These are phyloP conservation scores for Bryum argenteum DNA, from an alignment of 225 moss, liverwort and hornwort genomes.

Conservation along the genomic window DNA sequence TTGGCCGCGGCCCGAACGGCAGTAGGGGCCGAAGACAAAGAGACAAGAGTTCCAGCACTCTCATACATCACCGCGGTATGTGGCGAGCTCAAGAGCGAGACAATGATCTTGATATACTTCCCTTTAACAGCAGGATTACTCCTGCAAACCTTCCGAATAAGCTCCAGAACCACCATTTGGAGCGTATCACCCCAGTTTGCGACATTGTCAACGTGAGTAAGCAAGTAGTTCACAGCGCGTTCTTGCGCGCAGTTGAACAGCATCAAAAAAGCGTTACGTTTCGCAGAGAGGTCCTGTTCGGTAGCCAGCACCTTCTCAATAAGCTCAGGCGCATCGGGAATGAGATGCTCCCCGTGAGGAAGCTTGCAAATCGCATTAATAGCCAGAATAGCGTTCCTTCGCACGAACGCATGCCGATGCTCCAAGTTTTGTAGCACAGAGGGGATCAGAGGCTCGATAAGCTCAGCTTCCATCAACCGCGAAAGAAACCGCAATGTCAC, in stretches of 20 bases:
- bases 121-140: slow-evolving; percentile 87
- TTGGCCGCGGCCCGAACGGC: slow-evolving; percentile 94
- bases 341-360: slow-evolving; percentile 79
- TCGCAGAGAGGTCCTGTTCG: slow-evolving; percentile 85
- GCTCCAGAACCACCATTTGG: slow-evolving; percentile 96
- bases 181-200: slow-evolving; percentile 85
- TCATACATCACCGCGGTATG: slow-evolving; percentile 97
- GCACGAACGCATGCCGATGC: slow-evolving; percentile 94
- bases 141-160: slow-evolving; percentile 86
- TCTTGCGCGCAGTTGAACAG: slow-evolving; percentile 92
- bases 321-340: slow-evolving; percentile 83
- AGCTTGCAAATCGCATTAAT: slow-evolving; percentile 93
- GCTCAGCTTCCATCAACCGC: slow-evolving; percentile 84
- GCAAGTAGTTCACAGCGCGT: slow-evolving; percentile 77
- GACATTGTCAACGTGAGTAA: slow-evolving; percentile 81
- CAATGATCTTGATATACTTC: slow-evolving; percentile 97
- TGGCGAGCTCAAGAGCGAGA: slow-evolving; percentile 84
- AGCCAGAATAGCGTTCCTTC: slow-evolving; percentile 86
- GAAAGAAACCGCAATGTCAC: slow-evolving; percentile 89
- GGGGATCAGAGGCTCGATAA: slow-evolving; percentile 89
- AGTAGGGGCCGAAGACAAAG: slow-evolving; percentile 93
- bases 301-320: slow-evolving; percentile 76
- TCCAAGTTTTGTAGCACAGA: slow-evolving; percentile 87
- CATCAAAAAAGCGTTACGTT: slow-evolving; percentile 93
- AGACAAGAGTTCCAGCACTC: slow-evolving; percentile 87